Percentiles rank a stretch among this genome's conserved stretches.
phyloP scores from a whole-genome alignment of 805 yeast species.

The Torulaspora delbrueckii region DNA sequence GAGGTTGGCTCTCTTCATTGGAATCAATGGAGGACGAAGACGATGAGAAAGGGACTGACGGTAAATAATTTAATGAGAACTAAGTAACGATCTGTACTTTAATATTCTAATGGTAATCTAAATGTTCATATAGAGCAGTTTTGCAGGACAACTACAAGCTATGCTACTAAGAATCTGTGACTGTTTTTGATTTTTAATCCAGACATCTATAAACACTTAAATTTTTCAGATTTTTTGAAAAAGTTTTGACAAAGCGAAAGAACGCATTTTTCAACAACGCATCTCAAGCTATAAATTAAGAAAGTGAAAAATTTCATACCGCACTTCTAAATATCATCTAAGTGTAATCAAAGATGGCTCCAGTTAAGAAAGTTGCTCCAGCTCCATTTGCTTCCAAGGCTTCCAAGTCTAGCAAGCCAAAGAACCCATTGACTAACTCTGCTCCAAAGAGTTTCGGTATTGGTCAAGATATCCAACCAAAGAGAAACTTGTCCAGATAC shows the following conservation, averaged over 20 bases:
- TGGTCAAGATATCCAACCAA: conserved; percentile 93
- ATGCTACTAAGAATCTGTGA: neutral
- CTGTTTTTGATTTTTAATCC: neutral
- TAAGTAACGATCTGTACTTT: neutral
- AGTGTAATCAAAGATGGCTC: conserved; percentile 35
- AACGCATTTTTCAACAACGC: neutral
- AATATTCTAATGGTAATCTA: neutral
- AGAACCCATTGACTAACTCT: conserved; percentile 86
- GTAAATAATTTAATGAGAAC: neutral
- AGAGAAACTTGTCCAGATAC: conserved; percentile 92
- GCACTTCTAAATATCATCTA: neutral
- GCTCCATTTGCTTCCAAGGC: conserved; percentile 87
- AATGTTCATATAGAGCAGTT: too few relatives aligned
- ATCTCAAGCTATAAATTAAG: neutral
- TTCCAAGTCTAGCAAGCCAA: conserved; percentile 51
- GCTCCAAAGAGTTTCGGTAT: conserved; percentile 93
- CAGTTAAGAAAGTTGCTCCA: conserved; percentile 90
- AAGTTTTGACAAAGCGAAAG: neutral
- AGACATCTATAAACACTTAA: neutral
- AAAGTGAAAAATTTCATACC: neutral
- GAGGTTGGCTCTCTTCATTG: conserved; percentile 59
- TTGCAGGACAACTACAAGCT: too few relatives aligned
- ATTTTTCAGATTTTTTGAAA: too few relatives aligned
- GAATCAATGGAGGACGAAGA: neutral
- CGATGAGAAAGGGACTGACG: neutral